Evolutionary conservation across 2,329 filamentous ascomycete genomes (phyloP).

Genomic region (Cytospora schulzeri): DNA sequence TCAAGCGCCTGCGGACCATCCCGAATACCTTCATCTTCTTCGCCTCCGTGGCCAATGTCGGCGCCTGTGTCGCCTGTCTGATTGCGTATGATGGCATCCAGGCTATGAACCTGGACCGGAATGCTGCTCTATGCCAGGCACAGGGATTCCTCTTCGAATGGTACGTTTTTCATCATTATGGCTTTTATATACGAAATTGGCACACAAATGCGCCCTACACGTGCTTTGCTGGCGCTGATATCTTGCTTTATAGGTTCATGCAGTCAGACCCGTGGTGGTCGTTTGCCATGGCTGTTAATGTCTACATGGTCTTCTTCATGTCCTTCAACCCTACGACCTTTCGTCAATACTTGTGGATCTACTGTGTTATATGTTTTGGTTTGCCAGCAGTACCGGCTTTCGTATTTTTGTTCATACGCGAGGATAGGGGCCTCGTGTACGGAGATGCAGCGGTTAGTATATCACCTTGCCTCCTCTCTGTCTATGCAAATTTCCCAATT

Average conservation of each 20-base stretch:
- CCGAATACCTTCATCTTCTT: conserved; percentile 65
- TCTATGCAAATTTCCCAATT: no score
- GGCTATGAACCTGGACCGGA: conserved; percentile 43
- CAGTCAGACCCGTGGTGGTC: conserved; percentile 77
- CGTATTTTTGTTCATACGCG: conserved; percentile 60
- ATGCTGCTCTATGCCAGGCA: conserved; percentile 61
- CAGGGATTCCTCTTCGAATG: conserved; percentile 68
- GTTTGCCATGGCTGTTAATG: conserved; percentile 80
- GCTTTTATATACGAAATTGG: fast-evolving
- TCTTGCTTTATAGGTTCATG: conserved; percentile 64
- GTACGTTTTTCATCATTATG: conserved; percentile 47
- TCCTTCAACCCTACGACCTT: conserved; percentile 67
- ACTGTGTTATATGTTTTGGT: conserved; percentile 71
- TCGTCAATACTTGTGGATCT: conserved; percentile 70
- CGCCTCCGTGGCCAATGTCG: conserved; percentile 61
- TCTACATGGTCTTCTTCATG: conserved; percentile 69
- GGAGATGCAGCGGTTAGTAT: conserved; percentile 59
- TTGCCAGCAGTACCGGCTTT: conserved; percentile 69
- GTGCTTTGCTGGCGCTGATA: background rate
- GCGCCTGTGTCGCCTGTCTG: conserved; percentile 66
- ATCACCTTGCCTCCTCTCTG: background rate
- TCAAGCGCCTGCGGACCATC: conserved; percentile 57
- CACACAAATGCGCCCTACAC: background rate
- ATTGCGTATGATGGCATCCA: conserved; percentile 69
- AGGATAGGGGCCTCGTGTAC: conserved; percentile 47